These are phyloP conservation scores for Lotus japonicus DNA, from an alignment of 306 rosid species.

Conservation along the genomic window DNA sequence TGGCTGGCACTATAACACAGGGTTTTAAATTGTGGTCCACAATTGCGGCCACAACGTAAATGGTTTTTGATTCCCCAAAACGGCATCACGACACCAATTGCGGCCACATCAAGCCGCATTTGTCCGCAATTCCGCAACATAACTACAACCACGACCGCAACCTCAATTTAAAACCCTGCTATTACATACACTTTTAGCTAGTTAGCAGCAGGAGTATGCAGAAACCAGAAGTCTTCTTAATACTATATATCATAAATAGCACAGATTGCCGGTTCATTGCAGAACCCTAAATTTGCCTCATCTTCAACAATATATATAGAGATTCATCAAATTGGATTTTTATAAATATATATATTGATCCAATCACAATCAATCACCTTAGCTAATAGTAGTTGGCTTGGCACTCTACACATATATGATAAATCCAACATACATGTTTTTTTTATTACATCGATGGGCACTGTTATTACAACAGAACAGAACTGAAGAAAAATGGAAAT, in stretches of 20 bases:
- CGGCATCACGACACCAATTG: too few species aligned
- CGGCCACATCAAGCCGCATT: too few species aligned
- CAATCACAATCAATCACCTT: neutral
- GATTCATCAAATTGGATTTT: neutral
- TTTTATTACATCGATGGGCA: neutral
- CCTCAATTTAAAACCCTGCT: too few species aligned
- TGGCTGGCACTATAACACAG: too few species aligned
- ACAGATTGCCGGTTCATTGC: neutral
- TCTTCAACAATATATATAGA: neutral
- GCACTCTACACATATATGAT: neutral
- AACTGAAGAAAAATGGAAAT: neutral
- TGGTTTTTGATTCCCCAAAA: too few species aligned
- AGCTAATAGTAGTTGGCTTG: neutral
- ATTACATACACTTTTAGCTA: too few species aligned
- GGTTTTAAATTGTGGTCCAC: too few species aligned
- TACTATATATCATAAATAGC: neutral
- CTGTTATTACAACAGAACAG: neutral
- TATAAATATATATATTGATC: neutral
- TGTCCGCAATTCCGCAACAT: too few species aligned
- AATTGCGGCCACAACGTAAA: too few species aligned
- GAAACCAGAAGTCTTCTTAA: too few species aligned
- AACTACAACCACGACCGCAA: too few species aligned
- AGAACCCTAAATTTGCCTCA: neutral
- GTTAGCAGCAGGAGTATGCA: too few species aligned
- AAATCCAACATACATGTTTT: neutral